These are phyloP conservation scores for Parmelia sp. DNA, from an alignment of 495 filamentous ascomycete species.

Conservation along the genomic window DNA sequence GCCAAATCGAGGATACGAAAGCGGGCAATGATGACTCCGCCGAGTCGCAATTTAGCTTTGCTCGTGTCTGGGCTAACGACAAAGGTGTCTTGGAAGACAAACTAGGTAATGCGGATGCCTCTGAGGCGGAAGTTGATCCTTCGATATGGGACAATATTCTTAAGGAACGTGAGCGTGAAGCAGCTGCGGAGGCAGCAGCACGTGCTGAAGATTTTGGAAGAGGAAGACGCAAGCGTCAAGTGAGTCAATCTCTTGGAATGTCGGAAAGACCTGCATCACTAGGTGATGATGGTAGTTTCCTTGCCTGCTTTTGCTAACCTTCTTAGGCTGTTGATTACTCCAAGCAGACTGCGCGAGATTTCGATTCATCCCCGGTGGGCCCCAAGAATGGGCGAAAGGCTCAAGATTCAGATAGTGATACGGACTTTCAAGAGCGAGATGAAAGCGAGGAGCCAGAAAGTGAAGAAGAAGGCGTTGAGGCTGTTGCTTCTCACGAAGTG, in stretches of 20 bases:
- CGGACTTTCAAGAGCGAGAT: constrained; percentile 46
- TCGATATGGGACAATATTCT: constrained; percentile 86
- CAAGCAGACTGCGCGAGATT: constrained; percentile 7
- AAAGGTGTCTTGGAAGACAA: constrained; percentile 56
- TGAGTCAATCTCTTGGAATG: constrained; percentile 11
- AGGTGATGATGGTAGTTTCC: background rate
- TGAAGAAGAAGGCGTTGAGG: constrained; percentile 29
- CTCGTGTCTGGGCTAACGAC: constrained; percentile 88
- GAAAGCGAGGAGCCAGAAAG: constrained; percentile 31
- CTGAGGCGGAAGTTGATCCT: constrained; percentile 38
- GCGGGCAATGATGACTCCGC: constrained; percentile 51
- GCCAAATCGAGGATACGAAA: constrained; percentile 66
- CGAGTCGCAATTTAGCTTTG: constrained; percentile 80
- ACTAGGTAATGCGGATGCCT: constrained; percentile 43
- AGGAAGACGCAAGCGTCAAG: constrained; percentile 60
- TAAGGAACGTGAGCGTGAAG: constrained; percentile 69
- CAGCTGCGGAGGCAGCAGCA: constrained; percentile 56
- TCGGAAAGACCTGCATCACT: background rate
- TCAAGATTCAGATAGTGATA: constrained; percentile 38
- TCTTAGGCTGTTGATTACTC: constrained; percentile 26
- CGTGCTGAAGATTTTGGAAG: constrained; percentile 68
- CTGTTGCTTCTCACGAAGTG: constrained; percentile 21
- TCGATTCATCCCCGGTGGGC: constrained; percentile 9
- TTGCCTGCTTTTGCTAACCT: background rate
- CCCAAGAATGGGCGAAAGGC: background rate